Evolutionary conservation across 768 basidiomycete species (phyloP), one percentile per base, ranked within the genome.

Genomic region (Rhodotorula graminis): DNA sequence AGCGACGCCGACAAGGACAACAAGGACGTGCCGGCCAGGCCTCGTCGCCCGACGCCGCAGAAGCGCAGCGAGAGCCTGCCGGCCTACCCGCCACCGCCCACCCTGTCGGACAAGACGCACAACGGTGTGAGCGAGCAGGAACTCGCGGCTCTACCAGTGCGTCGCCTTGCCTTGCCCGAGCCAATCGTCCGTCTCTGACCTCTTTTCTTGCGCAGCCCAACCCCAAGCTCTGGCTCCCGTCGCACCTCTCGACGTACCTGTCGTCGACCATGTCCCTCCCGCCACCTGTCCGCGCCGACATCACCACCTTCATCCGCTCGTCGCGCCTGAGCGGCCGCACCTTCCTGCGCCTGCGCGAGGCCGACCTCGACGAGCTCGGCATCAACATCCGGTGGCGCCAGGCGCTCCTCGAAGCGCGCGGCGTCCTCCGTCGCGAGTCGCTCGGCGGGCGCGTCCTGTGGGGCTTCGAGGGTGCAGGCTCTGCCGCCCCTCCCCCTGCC

Each of bases 171-270:
- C 25, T 46, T 14, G 18, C 44, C 8, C 5, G 37, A 37, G 37
- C 37, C 37, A 4, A 37, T 37, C 27, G 4, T 0, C 33, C 4
- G 44, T 59, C 33, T 9, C 64, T 4, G 42, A 31, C 16, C 21
- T n/a, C 12, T 44, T 19, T 11, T 6, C 9, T 23, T 23, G 33
- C 40, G 8, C 68, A 75, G 70, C 57, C 72, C 25, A 70, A 77
- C 57, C 76, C 76, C 6, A 75, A 75, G 15, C 49, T 66, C 21
- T 78, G 77, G 77, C 67, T 70, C 2, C 76, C 76, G 0, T 73
- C 76, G 21, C 77, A 78, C 40, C 61, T 78, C 44, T 61, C 73
- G 37, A 56, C 77, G 40, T 76, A 78, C 69, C 69, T 78, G 53
- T 52, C 77, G 4, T 61, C 75, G 55, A 53, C 64, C 25, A 74